Base-by-base conservation (phyloP, 345 rosid genomes). In the Ricinus communis region DNA sequence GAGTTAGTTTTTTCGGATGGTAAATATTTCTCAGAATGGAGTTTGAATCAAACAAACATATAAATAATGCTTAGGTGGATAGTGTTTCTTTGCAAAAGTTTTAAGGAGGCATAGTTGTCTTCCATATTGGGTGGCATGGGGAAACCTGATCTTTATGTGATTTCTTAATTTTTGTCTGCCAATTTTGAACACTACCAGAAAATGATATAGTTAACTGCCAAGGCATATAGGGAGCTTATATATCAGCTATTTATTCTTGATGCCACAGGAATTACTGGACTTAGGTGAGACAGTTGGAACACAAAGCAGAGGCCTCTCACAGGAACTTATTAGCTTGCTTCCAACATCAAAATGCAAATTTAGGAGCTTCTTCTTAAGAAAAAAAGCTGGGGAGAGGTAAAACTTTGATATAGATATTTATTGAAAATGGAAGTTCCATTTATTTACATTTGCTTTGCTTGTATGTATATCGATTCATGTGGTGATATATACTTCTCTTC, bases 271-370 rank as follows among this genome's bases (percentile, higher is more conserved):
- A 72, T 73, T 89, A 69, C 83, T 89, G 16, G 88, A 89, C 81
- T 74, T 89, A 19, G 91, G 94, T 0, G 94, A 89, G 73, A 73
- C 94, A 55, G 85, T 87, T 50, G 91, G 94, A 66, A 81, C 85
- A 30, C 86, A 89, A 62, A 84, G 85, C 68, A 78, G 85, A 77
- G 94, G 94, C 65, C 90, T 89, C 9, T 68, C 87, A 8, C 76
- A 79, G 45, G 91, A 87, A 66, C 85, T 83, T 24, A 87, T 89
- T 45, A 72, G 79, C 62, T 74, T 77, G 71, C 91, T 89, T 79
- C 94, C 94, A 19, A 82, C 85, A 68, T 80, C 91, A 54, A 89
- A 79, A 70, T 85, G 80, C 85, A 87, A 87, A 82, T 77, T 81
- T 22, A 82, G 86, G 53, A 78, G 76, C 75, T 78, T 89, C 60